phyloP scores from a whole-genome alignment of 2,329 filamentous ascomycete genomes.

The Apiospora kogelbergensis region DNA sequence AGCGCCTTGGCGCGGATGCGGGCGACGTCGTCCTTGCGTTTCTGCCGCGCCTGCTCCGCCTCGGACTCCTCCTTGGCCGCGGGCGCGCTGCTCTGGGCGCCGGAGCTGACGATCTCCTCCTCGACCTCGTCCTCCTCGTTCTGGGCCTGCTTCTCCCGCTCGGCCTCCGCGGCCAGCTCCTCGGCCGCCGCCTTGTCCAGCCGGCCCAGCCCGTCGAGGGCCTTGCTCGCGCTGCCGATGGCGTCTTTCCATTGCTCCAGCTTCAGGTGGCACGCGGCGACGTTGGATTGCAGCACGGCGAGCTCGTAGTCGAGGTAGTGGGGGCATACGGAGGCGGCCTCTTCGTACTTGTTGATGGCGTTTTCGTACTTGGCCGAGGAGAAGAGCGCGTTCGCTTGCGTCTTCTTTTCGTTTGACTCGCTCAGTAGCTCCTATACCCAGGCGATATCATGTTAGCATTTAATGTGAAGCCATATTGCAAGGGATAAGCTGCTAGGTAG shows the following conservation, averaged over 20 bases:
- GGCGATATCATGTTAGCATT: not conserved
- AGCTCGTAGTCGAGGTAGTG: slow-evolving; percentile 85
- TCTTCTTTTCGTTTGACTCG: slow-evolving; percentile 73
- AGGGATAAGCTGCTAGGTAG: not conserved
- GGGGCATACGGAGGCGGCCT: slow-evolving; percentile 76
- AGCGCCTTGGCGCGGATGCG: slow-evolving; percentile 82
- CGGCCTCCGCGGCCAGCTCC: slow-evolving; percentile 25
- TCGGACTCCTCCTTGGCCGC: slow-evolving; percentile 29
- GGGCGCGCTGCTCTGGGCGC: slow-evolving; percentile 52
- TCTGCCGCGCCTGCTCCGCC: slow-evolving; percentile 30
- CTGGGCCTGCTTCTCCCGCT: slow-evolving; percentile 40
- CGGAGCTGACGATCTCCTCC: slow-evolving; percentile 60
- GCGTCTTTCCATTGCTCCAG: slow-evolving; percentile 83
- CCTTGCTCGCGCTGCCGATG: slow-evolving; percentile 68
- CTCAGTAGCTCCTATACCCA: slow-evolving; percentile 59
- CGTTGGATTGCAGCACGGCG: slow-evolving; percentile 84
- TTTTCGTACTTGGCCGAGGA: slow-evolving; percentile 67
- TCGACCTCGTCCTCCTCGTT: slow-evolving; percentile 43
- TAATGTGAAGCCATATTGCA: accelerated
- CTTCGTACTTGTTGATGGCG: slow-evolving; percentile 80
- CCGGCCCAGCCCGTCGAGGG: slow-evolving; percentile 70
- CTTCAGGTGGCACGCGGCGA: slow-evolving; percentile 86
- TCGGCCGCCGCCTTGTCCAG: slow-evolving; percentile 41
- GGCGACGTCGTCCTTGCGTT: slow-evolving; percentile 61
- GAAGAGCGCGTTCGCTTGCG: slow-evolving; percentile 79